Conservation (phyloP, 1,284 basidiomycete genomes). For the Boletus subluridellus region DNA sequence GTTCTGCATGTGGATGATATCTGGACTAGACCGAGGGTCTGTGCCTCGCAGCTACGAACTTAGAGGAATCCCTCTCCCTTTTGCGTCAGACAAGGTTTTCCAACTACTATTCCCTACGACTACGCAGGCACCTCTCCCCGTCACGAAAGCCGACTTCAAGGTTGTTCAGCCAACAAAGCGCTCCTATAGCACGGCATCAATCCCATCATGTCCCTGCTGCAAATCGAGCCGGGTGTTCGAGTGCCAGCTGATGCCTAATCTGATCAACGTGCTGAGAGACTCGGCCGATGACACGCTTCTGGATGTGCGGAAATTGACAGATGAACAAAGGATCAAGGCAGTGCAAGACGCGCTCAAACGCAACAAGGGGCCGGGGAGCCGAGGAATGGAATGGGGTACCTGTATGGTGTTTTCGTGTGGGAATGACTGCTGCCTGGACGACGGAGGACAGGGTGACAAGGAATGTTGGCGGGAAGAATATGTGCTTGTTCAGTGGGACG, state of each 20-base stretch:
- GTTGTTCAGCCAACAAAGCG: conserved; percentile 48
- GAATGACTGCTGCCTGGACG: conserved; percentile 60
- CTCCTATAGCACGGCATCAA: conserved; percentile 44
- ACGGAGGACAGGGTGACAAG: conserved; percentile 38
- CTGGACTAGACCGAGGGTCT: not conserved
- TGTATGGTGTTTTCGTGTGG: conserved; percentile 76
- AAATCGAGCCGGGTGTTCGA: conserved; percentile 66
- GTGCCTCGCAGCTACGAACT: conserved; percentile 65
- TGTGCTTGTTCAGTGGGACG: conserved; percentile 74
- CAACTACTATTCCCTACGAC: conserved; percentile 64
- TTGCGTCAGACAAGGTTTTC: conserved; percentile 66
- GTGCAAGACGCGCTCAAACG: conserved; percentile 52
- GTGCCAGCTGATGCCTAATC: conserved; percentile 83
- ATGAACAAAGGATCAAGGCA: conserved; percentile 57
- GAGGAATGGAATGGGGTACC: conserved; percentile 83
- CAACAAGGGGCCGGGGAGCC: conserved; percentile 37
- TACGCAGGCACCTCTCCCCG: conserved; percentile 41
- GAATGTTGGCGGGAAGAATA: conserved; percentile 70
- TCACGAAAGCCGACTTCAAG: conserved; percentile 59
- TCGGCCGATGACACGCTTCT: conserved; percentile 24
- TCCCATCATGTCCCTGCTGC: conserved; percentile 62
- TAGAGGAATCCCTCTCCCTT: conserved; percentile 69
- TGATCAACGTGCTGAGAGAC: conserved; percentile 65
- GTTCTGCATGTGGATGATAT: conserved; percentile 1
- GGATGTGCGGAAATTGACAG: conserved; percentile 41